Evolutionary conservation across 78 protist species (phyloP), one percentile per base, ranked within the genome.

Genomic region (Pigoraptor vietnamica): DNA sequence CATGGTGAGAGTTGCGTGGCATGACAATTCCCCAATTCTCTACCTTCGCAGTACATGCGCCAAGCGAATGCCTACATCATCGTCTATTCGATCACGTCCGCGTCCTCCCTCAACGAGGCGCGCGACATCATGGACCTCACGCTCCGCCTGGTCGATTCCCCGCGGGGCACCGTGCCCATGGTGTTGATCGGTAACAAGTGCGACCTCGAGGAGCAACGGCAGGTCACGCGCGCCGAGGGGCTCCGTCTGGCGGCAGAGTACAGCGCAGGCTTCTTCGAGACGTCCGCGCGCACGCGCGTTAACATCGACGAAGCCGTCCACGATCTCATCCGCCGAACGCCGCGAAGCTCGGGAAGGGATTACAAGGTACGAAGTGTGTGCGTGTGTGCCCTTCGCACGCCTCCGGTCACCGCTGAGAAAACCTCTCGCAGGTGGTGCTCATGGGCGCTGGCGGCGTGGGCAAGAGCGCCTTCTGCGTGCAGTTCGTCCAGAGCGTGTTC

Each of bases 381-480:
- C n/a, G n/a, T n/a, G n/a, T n/a, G n/a, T n/a, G n/a, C n/a, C n/a
- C n/a, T n/a, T n/a, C n/a, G n/a, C n/a, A n/a, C n/a, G n/a, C n/a
- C n/a, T n/a, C n/a, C n/a, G n/a, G n/a, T n/a, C n/a, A n/a, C n/a
- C n/a, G n/a, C n/a, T n/a, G n/a, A n/a, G n/a, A n/a, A n/a, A n/a
- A n/a, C n/a, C n/a, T n/a, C n/a, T 93, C 90, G 67, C 90, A 91
- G 91, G n/a, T 96, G 0, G 96, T 94, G 14, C 93, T 96, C 21
- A 88, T 94, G 1, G 97, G 97, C 37, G 40, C 91, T 35, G 97
- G 98, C 1, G 96, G 92, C 2, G 96, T 93, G 32, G 97, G 98
- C 37, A 95, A 95, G 92, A 67, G 93, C 24, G 94, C 96, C 32
- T 79, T 96, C 23, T 1, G 37, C 29, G 24, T 89, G 33, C 91